Percentiles rank a stretch among this genome's conserved stretches.
These are phyloP conservation scores for Eimeria sp. DNA, from an alignment of 169 alveolate species.

Conservation along the genomic window DNA sequence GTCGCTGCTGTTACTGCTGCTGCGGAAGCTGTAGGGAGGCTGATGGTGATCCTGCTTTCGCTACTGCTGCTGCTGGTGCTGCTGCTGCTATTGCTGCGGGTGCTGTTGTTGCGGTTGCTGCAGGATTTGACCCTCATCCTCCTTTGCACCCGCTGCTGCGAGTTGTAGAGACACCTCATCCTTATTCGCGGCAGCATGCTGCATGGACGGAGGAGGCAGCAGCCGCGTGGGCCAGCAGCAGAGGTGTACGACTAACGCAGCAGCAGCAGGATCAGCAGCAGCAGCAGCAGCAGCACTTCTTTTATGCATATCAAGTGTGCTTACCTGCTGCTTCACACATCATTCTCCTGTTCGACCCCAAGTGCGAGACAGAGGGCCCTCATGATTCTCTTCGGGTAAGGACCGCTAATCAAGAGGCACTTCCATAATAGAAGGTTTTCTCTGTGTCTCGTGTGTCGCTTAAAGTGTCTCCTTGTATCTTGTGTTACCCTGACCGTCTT, in stretches of 20 bases:
- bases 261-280: constrained; percentile 63
- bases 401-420: background rate
- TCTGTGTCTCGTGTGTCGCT: background rate
- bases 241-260: constrained; percentile 37
- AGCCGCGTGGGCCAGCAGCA: constrained; percentile 75
- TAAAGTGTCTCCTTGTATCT: background rate
- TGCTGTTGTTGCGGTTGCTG: constrained; percentile 11
- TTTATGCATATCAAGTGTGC: constrained; percentile 12
- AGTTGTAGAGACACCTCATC: constrained; percentile 68
- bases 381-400: constrained; percentile 20
- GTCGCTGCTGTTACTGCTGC: background rate
- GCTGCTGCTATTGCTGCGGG: background rate
- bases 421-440: background rate
- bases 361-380: constrained; percentile 66
- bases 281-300: constrained; percentile 60
- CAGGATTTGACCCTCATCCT: constrained; percentile 50
- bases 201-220: constrained; percentile 72
- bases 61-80: background rate
- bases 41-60: background rate
- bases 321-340: constrained; percentile 60
- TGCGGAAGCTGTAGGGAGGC: background rate
- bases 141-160: constrained; percentile 61
- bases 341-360: constrained; percentile 40
- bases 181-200: constrained; percentile 24
- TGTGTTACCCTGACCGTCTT: background rate